Percentiles rank a stretch among this genome's conserved stretches.
Conservation (phyloP, 2,329 filamentous ascomycete genomes). For the Colletotrichum zoysiae region DNA sequence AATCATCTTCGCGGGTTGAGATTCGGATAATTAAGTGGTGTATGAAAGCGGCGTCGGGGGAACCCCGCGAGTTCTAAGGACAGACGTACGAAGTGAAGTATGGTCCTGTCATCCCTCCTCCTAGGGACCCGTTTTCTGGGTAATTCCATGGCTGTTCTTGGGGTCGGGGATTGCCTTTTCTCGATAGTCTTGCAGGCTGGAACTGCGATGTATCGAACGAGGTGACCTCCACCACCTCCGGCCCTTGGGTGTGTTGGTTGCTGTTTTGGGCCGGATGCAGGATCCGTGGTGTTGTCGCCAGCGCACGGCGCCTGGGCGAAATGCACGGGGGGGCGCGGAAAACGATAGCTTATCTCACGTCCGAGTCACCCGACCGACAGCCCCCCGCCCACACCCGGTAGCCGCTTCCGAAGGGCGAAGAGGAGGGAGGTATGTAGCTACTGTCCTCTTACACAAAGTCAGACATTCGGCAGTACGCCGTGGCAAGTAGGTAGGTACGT, state of each 20-base stretch:
- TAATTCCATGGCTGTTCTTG: constrained; percentile 48
- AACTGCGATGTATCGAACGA: neutral
- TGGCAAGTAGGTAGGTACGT: constrained; percentile 8
- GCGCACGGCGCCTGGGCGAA: constrained; percentile 17
- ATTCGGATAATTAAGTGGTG: constrained; percentile 3
- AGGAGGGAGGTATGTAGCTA: neutral
- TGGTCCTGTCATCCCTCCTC: constrained; percentile 74
- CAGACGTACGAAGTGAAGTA: constrained; percentile 82
- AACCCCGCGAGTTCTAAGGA: constrained; percentile 2
- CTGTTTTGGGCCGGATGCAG: constrained; percentile 6
- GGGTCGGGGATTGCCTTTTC: constrained; percentile 10
- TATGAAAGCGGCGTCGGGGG: constrained; percentile 36
- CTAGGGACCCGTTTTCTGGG: constrained; percentile 51
- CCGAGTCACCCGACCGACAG: constrained; percentile 36
- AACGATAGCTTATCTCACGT: constrained; percentile 38
- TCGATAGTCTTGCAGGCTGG: neutral
- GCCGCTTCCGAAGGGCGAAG: constrained; percentile 23
- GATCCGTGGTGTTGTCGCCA: constrained; percentile 11
- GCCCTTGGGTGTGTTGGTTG: constrained; percentile 12
- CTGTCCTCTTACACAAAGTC: neutral
- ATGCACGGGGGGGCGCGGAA: constrained; percentile 10
- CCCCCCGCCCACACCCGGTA: constrained; percentile 19
- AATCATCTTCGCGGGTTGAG: constrained; percentile 12
- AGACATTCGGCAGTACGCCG: neutral
- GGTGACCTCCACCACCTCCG: constrained; percentile 19